These are phyloP conservation scores for Babesia bigemina DNA, from an alignment of 169 alveolate species.

Conservation along the genomic window DNA sequence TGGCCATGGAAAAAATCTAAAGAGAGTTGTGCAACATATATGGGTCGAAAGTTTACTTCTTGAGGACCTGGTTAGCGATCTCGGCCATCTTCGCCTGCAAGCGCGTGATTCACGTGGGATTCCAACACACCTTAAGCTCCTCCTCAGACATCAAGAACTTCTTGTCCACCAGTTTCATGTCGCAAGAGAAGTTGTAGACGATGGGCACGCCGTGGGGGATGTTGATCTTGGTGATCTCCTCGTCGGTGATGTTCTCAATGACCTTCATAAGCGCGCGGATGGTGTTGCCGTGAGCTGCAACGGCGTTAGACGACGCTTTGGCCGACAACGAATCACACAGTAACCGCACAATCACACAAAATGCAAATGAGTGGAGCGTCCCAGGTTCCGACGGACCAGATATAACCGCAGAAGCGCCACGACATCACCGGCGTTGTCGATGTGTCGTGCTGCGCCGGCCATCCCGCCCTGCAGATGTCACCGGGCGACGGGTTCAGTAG, in stretches of 20 bases:
- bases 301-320: constrained; percentile 28
- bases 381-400: too few relatives aligned
- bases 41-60: constrained; percentile 71
- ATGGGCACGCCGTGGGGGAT: constrained; percentile 98
- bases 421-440: too few relatives aligned
- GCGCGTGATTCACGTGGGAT: not conserved
- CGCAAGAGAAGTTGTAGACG: constrained; percentile 92
- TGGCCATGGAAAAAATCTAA: not conserved
- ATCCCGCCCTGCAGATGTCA: too few relatives aligned
- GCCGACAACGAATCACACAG: not conserved
- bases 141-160: constrained; percentile 92
- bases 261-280: constrained; percentile 95
- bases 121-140: constrained; percentile 75
- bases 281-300: constrained; percentile 97
- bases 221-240: constrained; percentile 91
- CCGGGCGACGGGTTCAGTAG: too few relatives aligned
- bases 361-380: too few relatives aligned
- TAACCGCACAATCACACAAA: too few relatives aligned
- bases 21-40: too few relatives aligned
- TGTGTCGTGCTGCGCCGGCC: too few relatives aligned
- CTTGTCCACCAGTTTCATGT: constrained; percentile 86
- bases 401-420: too few relatives aligned
- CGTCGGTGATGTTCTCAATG: constrained; percentile 91
- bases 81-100: constrained; percentile 88
- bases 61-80: constrained; percentile 93